These are phyloP conservation scores for Trichoderma cornu-damae DNA, from an alignment of 2,329 filamentous ascomycete species.

Conservation along the genomic window DNA sequence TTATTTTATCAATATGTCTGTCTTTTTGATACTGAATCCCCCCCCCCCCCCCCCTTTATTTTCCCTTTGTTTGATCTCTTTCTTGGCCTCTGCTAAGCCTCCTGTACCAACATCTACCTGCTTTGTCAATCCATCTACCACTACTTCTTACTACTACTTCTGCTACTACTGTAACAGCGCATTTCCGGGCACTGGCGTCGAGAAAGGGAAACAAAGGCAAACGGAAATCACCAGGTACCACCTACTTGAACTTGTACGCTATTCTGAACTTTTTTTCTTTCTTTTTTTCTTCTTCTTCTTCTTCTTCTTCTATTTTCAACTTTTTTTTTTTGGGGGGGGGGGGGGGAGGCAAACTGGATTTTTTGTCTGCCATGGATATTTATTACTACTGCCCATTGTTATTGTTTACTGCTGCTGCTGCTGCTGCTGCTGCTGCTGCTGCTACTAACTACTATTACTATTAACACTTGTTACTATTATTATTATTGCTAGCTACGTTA, in stretches of 20 bases:
- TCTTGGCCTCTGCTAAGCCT: background rate
- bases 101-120: conserved; percentile 3
- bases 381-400: too few relatives aligned
- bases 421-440: background rate
- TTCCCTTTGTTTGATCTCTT: conserved; percentile 1
- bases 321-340: too few relatives aligned
- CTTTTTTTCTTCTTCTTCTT: background rate
- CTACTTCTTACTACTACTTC: background rate
- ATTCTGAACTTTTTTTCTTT: background rate
- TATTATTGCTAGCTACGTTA: too few relatives aligned
- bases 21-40: conserved; percentile 1
- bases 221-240: background rate
- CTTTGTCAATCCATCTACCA: background rate
- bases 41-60: too few relatives aligned
- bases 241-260: background rate
- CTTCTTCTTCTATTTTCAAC: background rate
- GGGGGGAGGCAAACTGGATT: background rate
- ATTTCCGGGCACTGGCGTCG: background rate
- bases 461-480: too few relatives aligned
- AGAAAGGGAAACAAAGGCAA: background rate
- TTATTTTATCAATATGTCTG: conserved; percentile 11
- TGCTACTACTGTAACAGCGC: conserved; percentile 6
- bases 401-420: background rate
- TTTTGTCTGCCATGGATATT: conserved; percentile 6
- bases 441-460: background rate